A percentile compares a stretch with the other conserved stretches of the same genome.
These are phyloP conservation scores for Chlamydomonas urium DNA, from an alignment of 139 green algal genomes.

Conservation along the genomic window DNA sequence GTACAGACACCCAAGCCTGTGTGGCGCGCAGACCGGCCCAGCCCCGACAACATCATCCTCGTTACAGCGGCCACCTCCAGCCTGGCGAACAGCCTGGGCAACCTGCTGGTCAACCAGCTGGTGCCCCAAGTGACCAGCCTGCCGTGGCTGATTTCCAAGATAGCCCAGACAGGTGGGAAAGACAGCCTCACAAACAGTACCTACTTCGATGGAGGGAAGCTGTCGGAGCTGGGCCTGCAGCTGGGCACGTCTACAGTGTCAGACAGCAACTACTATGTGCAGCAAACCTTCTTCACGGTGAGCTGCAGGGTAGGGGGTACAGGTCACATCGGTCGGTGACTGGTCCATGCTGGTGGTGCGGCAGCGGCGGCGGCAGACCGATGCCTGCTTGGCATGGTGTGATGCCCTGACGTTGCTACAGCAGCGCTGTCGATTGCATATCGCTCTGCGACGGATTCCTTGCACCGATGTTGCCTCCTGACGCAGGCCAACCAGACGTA, in stretches of 20 bases:
- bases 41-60: not conserved
- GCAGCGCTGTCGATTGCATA: not conserved
- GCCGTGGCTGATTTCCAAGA: not conserved
- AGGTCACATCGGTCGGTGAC: not conserved
- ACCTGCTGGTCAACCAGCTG: not conserved
- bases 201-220: not conserved
- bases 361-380: too few relatives aligned
- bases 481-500: slow-evolving; percentile 4
- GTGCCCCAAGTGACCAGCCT: not conserved
- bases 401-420: too few relatives aligned
- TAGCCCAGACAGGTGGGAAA: not conserved
- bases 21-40: not conserved
- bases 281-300: not conserved
- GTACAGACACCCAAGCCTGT: not conserved
- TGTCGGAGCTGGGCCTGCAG: slow-evolving; percentile 6
- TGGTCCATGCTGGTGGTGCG: too few relatives aligned
- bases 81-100: not conserved
- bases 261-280: slow-evolving; percentile 1
- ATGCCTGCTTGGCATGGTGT: too few relatives aligned
- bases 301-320: not conserved
- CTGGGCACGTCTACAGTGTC: not conserved
- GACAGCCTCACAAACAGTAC: not conserved
- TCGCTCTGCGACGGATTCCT: not conserved
- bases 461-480: not conserved
- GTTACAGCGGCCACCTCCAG: not conserved